Conservation (phyloP, 2,329 filamentous ascomycete species). For the Colletotrichum trifolii region DNA sequence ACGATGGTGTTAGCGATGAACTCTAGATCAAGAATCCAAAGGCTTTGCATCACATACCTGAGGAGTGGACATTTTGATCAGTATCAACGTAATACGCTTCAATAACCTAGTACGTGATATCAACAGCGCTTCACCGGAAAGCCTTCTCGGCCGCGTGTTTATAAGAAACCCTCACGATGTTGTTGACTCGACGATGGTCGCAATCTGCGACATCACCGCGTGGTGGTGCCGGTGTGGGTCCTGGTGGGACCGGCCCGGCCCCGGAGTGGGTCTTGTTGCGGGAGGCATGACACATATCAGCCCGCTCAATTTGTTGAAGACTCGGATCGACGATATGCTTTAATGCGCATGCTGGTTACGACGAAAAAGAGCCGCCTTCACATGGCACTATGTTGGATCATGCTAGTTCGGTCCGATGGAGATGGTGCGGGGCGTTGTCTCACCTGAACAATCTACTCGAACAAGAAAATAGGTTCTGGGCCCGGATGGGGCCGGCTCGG, state of each 20-base stretch:
- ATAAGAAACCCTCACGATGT: constrained; percentile 25
- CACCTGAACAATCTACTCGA: neutral
- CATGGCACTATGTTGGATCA: constrained; percentile 7
- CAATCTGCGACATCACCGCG: constrained; percentile 3
- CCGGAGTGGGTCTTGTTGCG: constrained; percentile 14
- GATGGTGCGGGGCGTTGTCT: constrained; percentile 10
- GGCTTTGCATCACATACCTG: constrained; percentile 4
- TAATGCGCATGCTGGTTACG: neutral
- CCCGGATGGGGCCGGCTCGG: constrained; percentile 33
- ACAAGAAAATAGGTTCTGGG: constrained; percentile 3
- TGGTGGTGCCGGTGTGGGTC: constrained; percentile 29
- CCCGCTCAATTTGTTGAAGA: constrained; percentile 16
- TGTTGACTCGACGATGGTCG: constrained; percentile 12
- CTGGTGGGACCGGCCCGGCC: constrained; percentile 33
- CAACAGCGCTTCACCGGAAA: neutral
- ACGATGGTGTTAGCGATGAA: neutral
- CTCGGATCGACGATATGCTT: constrained; percentile 1
- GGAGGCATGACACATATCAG: constrained; percentile 31
- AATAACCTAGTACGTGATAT: too few relatives aligned
- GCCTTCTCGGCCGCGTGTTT: constrained; percentile 14
- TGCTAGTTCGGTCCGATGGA: constrained; percentile 21
- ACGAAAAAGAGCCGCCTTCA: constrained; percentile 9
- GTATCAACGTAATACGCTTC: too few relatives aligned
- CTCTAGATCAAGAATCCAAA: neutral
- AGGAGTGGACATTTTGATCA: neutral